These are phyloP conservation scores for Fusarium vanettenii DNA, from an alignment of 2,329 filamentous ascomycete species.

Conservation along the genomic window DNA sequence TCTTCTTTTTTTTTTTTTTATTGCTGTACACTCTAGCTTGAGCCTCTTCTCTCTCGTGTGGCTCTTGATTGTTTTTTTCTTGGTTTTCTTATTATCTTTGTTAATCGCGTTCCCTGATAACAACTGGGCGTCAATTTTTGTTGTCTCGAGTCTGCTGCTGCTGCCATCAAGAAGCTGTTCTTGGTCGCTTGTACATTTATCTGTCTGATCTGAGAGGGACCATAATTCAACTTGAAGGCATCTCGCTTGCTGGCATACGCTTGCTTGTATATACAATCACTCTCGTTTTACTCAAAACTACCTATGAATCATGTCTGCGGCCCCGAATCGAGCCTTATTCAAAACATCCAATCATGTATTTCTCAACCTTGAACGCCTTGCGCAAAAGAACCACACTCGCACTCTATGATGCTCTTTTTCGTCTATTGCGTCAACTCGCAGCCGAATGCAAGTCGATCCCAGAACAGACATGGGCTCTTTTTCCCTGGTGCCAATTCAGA, in stretches of 20 bases:
- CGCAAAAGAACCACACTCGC: conserved; percentile 12
- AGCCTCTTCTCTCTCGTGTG: conserved; percentile 6
- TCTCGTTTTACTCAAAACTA: neutral
- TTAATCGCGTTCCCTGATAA: conserved; percentile 35
- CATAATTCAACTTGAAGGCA: neutral
- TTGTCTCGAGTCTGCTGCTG: conserved; percentile 3
- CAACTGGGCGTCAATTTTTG: conserved; percentile 31
- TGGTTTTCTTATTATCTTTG: conserved; percentile 30
- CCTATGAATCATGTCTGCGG: neutral
- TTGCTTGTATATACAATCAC: neutral
- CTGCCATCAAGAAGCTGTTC: neutral
- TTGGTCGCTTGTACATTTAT: neutral
- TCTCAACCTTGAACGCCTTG: conserved; percentile 27
- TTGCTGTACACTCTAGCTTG: conserved; percentile 43
- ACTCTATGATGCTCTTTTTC: conserved; percentile 5
- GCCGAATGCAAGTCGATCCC: neutral
- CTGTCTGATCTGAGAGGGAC: neutral
- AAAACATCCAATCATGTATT: conserved; percentile 2
- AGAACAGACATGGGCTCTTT: neutral
- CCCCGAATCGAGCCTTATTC: neutral
- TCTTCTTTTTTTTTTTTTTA: neutral
- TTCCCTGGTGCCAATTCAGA: neutral
- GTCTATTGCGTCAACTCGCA: neutral
- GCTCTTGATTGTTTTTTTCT: conserved; percentile 37
- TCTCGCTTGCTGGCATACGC: neutral